phyloP scores from a whole-genome alignment of 2,329 filamentous ascomycete species.

The Sordariomycetes sp. region DNA sequence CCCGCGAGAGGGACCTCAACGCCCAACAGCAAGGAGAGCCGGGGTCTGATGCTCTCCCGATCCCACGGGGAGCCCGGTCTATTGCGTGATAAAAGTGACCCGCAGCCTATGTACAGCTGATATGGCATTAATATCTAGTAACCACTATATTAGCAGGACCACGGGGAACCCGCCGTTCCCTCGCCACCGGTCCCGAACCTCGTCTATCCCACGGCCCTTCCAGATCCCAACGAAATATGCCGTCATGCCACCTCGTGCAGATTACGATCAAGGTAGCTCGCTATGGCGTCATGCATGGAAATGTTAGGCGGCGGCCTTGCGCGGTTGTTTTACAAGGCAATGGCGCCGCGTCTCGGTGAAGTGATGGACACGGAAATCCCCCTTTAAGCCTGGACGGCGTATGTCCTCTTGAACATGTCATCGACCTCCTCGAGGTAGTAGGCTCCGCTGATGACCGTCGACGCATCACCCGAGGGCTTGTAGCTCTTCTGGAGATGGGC shows the following conservation, averaged over 20 bases:
- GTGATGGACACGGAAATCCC: neutral
- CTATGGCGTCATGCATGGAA: neutral
- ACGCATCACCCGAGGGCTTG: conserved; percentile 55
- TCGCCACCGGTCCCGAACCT: neutral
- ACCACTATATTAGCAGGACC: neutral
- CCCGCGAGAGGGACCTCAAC: no score
- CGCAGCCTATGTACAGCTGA: neutral
- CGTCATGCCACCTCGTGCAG: neutral
- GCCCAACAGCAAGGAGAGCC: neutral
- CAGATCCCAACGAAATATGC: neutral
- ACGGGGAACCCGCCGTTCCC: neutral
- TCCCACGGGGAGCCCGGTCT: neutral
- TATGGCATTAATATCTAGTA: neutral
- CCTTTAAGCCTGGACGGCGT: conserved; percentile 64
- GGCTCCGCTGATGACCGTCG: conserved; percentile 54
- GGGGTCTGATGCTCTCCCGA: neutral
- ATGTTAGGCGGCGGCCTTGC: neutral
- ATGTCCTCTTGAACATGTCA: conserved; percentile 77
- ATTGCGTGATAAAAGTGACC: neutral
- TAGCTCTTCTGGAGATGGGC: conserved; percentile 76
- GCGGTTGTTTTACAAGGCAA: neutral
- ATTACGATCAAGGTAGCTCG: neutral
- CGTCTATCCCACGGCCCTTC: neutral
- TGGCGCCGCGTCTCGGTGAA: neutral
- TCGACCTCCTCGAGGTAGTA: conserved; percentile 77